Percentiles rank a stretch among this genome's conserved stretches.
phyloP scores from a whole-genome alignment of 2,329 filamentous ascomycete species.

The Fusarium sulawesiense region DNA sequence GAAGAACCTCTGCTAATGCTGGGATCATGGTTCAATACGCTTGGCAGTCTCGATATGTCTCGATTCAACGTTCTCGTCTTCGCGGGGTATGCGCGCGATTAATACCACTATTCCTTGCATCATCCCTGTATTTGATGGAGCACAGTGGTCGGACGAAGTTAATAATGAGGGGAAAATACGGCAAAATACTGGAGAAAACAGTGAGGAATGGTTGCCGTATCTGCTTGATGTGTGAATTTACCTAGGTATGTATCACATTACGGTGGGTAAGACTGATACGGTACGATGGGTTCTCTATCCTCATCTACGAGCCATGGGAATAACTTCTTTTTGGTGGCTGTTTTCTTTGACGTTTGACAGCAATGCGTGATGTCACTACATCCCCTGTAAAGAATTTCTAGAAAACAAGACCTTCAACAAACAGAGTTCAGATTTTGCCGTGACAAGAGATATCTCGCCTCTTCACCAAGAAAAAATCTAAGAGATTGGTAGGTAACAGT shows the following conservation, averaged over 20 bases:
- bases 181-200: conserved; percentile 18
- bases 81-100: conserved; percentile 33
- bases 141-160: conserved; percentile 10
- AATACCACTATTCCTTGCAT: conserved; percentile 34
- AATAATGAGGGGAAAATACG: conserved; percentile 19
- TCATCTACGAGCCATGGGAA: not conserved
- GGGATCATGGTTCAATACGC: conserved; percentile 30
- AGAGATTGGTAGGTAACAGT: conserved; percentile 7
- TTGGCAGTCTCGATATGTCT: conserved; percentile 25
- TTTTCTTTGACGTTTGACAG: conserved; percentile 6
- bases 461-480: not conserved
- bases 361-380: conserved; percentile 26
- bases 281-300: not conserved
- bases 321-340: not conserved
- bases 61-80: conserved; percentile 30
- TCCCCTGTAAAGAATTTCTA: conserved; percentile 25
- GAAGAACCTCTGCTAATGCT: not conserved
- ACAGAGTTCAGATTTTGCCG: conserved; percentile 13
- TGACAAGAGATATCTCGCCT: conserved; percentile 1
- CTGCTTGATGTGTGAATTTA: not conserved
- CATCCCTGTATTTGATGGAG: conserved; percentile 35
- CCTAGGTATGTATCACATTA: not conserved
- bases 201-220: conserved; percentile 1
- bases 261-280: conserved; percentile 10
- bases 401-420: conserved; percentile 15